These are phyloP conservation scores for Myxozyma mucilagina DNA, from an alignment of 805 yeast species.

Conservation along the genomic window DNA sequence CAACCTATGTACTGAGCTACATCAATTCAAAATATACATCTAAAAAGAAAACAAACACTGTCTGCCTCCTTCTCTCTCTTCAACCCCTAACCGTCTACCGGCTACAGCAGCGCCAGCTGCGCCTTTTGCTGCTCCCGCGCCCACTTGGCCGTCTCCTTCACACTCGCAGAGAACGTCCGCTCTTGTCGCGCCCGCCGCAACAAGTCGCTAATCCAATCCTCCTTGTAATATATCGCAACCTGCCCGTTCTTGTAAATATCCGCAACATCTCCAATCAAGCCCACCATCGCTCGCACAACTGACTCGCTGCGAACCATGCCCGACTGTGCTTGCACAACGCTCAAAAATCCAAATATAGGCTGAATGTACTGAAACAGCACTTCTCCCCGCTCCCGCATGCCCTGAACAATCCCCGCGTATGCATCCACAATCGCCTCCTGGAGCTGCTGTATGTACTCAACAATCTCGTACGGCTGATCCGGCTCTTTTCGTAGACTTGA, in stretches of 20 bases:
- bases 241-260: constrained; percentile 80
- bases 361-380: constrained; percentile 64
- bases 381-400: constrained; percentile 60
- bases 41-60: background rate
- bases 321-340: constrained; percentile 58
- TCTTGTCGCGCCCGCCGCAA: constrained; percentile 72
- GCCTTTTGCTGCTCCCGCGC: constrained; percentile 75
- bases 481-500: constrained; percentile 36
- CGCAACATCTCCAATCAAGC: constrained; percentile 89
- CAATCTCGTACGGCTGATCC: constrained; percentile 68
- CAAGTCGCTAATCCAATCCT: constrained; percentile 77
- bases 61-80: background rate
- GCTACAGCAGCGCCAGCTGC: constrained; percentile 39
- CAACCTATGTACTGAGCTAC: no score
- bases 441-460: constrained; percentile 70
- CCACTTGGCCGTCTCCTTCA: constrained; percentile 95
- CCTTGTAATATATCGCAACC: constrained; percentile 62
- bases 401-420: constrained; percentile 92
- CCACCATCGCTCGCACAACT: constrained; percentile 80
- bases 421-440: constrained; percentile 92
- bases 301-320: constrained; percentile 63
- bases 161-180: constrained; percentile 58
- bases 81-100: no score
- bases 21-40: background rate
- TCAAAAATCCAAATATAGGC: constrained; percentile 69